phyloP scores from a whole-genome alignment of 2,329 filamentous ascomycete genomes.

The Alternaria angustiovoidea region DNA sequence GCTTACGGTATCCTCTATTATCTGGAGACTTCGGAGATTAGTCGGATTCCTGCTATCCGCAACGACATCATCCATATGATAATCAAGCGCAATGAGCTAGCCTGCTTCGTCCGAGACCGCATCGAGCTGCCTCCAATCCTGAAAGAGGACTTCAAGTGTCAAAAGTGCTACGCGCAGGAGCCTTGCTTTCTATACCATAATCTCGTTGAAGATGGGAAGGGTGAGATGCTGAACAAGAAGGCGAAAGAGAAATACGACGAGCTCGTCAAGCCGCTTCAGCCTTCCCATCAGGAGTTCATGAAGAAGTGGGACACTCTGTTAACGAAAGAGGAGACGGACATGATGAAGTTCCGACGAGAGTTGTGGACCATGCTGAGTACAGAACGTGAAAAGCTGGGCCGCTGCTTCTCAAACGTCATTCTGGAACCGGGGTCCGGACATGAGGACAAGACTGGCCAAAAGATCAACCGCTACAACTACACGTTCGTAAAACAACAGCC shows the following conservation, averaged over 20 bases:
- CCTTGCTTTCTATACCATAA: conserved; percentile 95
- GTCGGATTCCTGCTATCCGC: conserved; percentile 83
- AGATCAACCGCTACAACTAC: conserved; percentile 92
- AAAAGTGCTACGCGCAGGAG: conserved; percentile 87
- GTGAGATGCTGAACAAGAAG: conserved; percentile 80
- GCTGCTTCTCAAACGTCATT: conserved; percentile 88
- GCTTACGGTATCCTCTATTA: conserved; percentile 93
- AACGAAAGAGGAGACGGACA: conserved; percentile 92
- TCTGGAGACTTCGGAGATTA: conserved; percentile 86
- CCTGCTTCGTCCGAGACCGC: conserved; percentile 82
- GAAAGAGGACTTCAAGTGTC: conserved; percentile 81
- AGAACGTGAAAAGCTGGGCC: conserved; percentile 85
- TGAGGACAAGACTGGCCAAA: conserved; percentile 74
- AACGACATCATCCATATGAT: conserved; percentile 96
- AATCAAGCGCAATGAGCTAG: conserved; percentile 90
- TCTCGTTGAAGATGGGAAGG: conserved; percentile 82
- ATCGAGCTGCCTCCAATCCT: conserved; percentile 87
- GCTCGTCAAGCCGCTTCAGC: conserved; percentile 77
- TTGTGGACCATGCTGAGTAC: conserved; percentile 94
- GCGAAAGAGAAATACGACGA: conserved; percentile 84
- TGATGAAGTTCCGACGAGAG: conserved; percentile 85
- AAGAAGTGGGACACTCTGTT: conserved; percentile 92
- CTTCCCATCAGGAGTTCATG: conserved; percentile 82
- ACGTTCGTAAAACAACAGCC: conserved; percentile 77
- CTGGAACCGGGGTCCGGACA: conserved; percentile 79